Percentiles rank a stretch among this genome's conserved stretches.
phyloP scores from a whole-genome alignment of 2,329 filamentous ascomycete genomes.

The Exophiala calicioides region DNA sequence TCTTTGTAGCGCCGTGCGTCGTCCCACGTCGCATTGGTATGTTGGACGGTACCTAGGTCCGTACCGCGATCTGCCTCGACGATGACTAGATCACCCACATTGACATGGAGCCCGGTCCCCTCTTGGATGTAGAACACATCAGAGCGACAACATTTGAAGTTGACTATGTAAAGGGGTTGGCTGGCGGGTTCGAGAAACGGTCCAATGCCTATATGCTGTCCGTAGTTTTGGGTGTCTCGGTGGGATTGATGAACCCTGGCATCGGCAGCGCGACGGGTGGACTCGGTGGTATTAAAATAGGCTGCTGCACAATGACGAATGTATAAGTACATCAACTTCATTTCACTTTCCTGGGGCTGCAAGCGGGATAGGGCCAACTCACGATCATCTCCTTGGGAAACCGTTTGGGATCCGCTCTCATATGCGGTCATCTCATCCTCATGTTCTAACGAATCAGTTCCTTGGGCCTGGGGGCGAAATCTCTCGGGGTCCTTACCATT shows the following conservation, averaged over 20 bases:
- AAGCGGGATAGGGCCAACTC: constrained; percentile 40
- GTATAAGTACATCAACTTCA: constrained; percentile 43
- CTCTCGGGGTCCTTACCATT: constrained; percentile 34
- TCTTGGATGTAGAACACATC: constrained; percentile 98
- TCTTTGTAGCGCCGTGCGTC: constrained; percentile 87
- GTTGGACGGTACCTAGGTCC: constrained; percentile 88
- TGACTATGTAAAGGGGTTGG: constrained; percentile 80
- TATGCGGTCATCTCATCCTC: constrained; percentile 42
- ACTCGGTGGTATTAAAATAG: constrained; percentile 43
- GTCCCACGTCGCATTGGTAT: constrained; percentile 84
- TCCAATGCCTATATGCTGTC: constrained; percentile 28
- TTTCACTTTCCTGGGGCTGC: constrained; percentile 33
- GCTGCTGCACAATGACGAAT: constrained; percentile 43
- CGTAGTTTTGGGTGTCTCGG: constrained; percentile 23
- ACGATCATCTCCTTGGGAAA: constrained; percentile 44
- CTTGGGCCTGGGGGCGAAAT: constrained; percentile 4
- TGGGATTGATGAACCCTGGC: constrained; percentile 39
- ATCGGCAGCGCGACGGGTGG: constrained; percentile 40
- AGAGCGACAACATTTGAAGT: constrained; percentile 93
- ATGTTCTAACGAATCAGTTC: constrained; percentile 33
- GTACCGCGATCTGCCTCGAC: constrained; percentile 96
- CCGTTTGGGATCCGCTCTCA: constrained; percentile 39
- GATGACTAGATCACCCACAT: constrained; percentile 90
- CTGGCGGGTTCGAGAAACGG: constrained; percentile 48
- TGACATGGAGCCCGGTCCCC: constrained; percentile 86